Base-by-base conservation (phyloP, 1,139 yeast genomes). In the Torulaspora globosa region DNA sequence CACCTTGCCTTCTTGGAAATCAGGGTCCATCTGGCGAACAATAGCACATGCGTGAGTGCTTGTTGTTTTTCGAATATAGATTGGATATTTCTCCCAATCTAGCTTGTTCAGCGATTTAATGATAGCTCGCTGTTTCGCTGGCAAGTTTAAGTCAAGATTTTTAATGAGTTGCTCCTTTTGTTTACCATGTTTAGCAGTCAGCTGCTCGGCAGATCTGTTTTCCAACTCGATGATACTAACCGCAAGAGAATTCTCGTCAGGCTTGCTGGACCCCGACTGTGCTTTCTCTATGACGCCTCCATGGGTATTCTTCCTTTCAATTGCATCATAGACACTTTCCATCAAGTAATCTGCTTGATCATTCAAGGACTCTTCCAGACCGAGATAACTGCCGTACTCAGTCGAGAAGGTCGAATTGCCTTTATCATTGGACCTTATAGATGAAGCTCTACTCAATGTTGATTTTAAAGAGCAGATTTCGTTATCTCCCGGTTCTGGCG, bases 1-100 rank as follows among this genome's bases (percentile, higher is more conserved):
- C 1, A 71, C 62, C 57, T 79, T 76, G 0, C 96, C 96, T 63
- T 87, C 95, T 50, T 75, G 79, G 18, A 70, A 65, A 18, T 75
- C 73, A 30, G 76, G 76, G 35, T 70, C 69, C 11, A 67, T 66
- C 48, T 73, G 76, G 46, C 95, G 73, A 32, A 82, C 85, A 48
- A 87, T 84, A 1, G 87, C 82, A 1, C 92, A 95, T 1, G 95
- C 88, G 59, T 87, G 96, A 0, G 94, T 75, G 41, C 80, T 76
- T 43, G 73, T 73, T 3, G 92, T 81, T 28, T 75, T 69, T 37
- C 83, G 73, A 44, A 87, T 82, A 49, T 84, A 73, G 24, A 86
- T 74, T 0, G 94, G 94, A 59, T 63, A 83, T 62, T 84, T 87
- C 28, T 70, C 65, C 95, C 95, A 87, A 2, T 67, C 58, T 10